Percentiles rank a stretch among this genome's conserved stretches.
Evolutionary conservation across 305 asterid species (phyloP).

Genomic region (Solanum hybrid): DNA sequence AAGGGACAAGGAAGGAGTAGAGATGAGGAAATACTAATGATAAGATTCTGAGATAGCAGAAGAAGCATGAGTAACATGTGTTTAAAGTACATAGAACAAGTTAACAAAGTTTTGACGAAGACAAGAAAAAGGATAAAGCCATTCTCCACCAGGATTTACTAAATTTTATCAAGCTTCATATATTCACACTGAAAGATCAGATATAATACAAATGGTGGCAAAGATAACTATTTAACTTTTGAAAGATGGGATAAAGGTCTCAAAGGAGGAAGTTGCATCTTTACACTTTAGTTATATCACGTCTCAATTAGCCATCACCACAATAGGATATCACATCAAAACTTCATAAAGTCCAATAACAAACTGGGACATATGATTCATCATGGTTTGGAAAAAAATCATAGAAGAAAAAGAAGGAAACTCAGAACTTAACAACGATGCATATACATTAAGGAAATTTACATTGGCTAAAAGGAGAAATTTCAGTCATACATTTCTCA

Average conservation of each 20-base stretch:
- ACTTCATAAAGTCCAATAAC: not conserved
- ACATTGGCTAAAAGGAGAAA: not conserved
- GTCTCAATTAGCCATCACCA: not conserved
- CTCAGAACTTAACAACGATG: not conserved
- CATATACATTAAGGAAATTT: not conserved
- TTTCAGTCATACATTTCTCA: not conserved
- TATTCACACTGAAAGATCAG: not conserved
- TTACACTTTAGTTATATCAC: not conserved
- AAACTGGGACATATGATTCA: not conserved
- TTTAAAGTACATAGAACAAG: not conserved
- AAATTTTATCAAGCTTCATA: not conserved
- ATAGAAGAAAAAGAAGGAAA: not conserved
- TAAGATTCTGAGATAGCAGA: not conserved
- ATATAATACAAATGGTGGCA: not conserved
- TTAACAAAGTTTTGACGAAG: not conserved
- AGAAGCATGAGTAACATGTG: not conserved
- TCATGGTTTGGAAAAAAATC: not conserved
- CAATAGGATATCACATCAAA: not conserved
- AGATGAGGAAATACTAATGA: not conserved
- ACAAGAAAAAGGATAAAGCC: not conserved
- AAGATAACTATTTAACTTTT: not conserved
- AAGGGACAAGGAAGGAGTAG: constrained; percentile 2
- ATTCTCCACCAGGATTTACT: not conserved
- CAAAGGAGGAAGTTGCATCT: not conserved
- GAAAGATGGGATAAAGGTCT: not conserved